Percentiles rank a stretch among this genome's conserved stretches.
Evolutionary conservation across 805 yeast species (phyloP).

Genomic region (Suhomyces xylopsoci): DNA sequence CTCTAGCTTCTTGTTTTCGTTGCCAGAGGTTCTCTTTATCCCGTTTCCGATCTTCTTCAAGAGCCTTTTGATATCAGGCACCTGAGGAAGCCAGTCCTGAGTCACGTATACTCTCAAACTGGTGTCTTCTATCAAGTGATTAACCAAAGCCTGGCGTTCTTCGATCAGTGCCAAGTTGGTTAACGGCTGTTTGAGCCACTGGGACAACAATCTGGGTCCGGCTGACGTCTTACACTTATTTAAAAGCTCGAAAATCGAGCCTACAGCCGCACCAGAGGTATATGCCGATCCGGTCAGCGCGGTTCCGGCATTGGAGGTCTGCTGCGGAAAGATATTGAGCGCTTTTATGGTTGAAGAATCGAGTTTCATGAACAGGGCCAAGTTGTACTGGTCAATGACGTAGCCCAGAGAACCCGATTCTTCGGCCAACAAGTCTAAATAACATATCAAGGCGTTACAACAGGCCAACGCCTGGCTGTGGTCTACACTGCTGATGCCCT

Average conservation of each 20-base stretch:
- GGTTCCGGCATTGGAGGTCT: conserved; percentile 11
- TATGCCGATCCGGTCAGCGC: neutral
- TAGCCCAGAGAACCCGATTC: conserved; percentile 53
- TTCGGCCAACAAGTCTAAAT: conserved; percentile 62
- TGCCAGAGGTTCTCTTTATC: conserved; percentile 25
- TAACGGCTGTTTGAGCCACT: conserved; percentile 96
- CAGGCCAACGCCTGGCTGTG: conserved; percentile 55
- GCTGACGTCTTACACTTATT: conserved; percentile 86
- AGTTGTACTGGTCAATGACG: conserved; percentile 61
- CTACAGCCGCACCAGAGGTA: conserved; percentile 15
- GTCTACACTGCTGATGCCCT: conserved; percentile 47
- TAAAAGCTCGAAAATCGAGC: conserved; percentile 74
- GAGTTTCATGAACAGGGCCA: conserved; percentile 80
- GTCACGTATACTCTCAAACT: conserved; percentile 63
- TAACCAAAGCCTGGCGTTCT: conserved; percentile 74
- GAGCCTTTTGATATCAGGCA: conserved; percentile 81
- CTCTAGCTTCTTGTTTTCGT: conserved; percentile 63
- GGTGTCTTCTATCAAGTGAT: conserved; percentile 65
- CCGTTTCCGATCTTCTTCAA: conserved; percentile 57
- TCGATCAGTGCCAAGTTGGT: conserved; percentile 58
- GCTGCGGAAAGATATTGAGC: conserved; percentile 72
- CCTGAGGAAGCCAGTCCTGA: conserved; percentile 61
- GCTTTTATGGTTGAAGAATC: conserved; percentile 91
- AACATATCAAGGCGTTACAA: conserved; percentile 64
- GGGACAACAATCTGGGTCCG: conserved; percentile 84